These are phyloP conservation scores for Euphorbia celastroides DNA, from an alignment of 441 rosid species.

Conservation along the genomic window DNA sequence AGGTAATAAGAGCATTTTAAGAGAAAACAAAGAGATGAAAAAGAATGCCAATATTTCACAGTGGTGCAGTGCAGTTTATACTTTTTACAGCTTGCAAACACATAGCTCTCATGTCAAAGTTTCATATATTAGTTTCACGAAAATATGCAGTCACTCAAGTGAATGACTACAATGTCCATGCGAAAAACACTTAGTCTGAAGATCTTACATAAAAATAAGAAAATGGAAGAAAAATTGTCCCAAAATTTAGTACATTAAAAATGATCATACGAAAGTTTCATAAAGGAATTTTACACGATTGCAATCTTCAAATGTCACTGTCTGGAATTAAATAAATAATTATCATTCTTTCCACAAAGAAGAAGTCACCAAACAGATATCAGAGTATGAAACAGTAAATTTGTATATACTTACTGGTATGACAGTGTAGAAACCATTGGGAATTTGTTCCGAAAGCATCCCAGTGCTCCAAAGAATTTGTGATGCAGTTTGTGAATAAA, in stretches of 20 bases:
- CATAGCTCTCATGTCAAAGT: background rate
- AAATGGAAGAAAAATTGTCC: background rate
- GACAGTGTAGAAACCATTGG: slow-evolving; percentile 92
- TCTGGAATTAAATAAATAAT: background rate
- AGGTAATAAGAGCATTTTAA: background rate
- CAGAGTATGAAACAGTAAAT: background rate
- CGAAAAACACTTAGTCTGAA: background rate
- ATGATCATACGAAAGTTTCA: background rate
- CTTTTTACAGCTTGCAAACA: background rate
- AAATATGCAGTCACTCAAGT: background rate
- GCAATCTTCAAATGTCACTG: background rate
- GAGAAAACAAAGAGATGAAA: background rate
- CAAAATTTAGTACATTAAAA: background rate
- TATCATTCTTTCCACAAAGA: background rate
- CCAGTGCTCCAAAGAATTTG: slow-evolving; percentile 94
- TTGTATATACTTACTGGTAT: slow-evolving; percentile 54
- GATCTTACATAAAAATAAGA: background rate
- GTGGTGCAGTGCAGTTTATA: background rate
- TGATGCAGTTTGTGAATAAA: slow-evolving; percentile 71
- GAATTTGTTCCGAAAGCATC: slow-evolving; percentile 73
- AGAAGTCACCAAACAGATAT: slow-evolving; percentile 1
- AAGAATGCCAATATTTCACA: background rate
- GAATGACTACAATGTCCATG: background rate
- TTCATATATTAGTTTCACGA: background rate
- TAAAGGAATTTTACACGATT: background rate